phyloP scores from a whole-genome alignment of 345 rosid genomes.

The Rhodamnia rubescens region DNA sequence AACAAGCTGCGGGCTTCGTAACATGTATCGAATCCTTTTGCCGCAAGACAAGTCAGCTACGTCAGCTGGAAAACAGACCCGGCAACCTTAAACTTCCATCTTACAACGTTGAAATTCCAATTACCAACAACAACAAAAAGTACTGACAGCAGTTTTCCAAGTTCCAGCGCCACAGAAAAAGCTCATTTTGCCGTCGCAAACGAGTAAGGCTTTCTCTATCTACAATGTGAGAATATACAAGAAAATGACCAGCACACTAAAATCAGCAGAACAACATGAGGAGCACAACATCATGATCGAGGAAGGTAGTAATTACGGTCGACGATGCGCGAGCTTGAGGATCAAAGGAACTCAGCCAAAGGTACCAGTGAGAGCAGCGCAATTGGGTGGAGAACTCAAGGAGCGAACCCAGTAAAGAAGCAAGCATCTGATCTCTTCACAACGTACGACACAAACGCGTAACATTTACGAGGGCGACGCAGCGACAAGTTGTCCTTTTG shows the following conservation, averaged over 20 bases:
- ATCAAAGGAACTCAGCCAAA: neutral
- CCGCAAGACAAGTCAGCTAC: neutral
- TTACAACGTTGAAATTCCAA: neutral
- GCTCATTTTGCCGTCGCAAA: neutral
- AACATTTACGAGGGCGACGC: neutral
- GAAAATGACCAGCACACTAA: neutral
- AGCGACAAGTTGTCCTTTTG: neutral
- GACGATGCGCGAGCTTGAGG: neutral
- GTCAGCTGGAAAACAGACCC: neutral
- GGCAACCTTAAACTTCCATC: neutral
- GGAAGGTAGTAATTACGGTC: neutral
- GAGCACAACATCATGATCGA: neutral
- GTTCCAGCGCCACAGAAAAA: neutral
- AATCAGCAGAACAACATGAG: neutral
- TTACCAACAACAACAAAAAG: neutral
- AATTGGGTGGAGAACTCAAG: neutral
- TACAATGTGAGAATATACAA: neutral
- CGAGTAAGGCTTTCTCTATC: neutral
- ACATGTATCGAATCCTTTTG: neutral
- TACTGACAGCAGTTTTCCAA: neutral
- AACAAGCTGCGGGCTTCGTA: neutral
- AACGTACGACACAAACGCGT: neutral
- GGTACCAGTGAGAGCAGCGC: neutral
- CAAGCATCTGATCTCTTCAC: neutral
- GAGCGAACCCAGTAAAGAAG: neutral